Percentiles rank a stretch among this genome's conserved stretches.
Conservation (phyloP, 2,329 filamentous ascomycete genomes). For the Penicillium rolfsii region DNA sequence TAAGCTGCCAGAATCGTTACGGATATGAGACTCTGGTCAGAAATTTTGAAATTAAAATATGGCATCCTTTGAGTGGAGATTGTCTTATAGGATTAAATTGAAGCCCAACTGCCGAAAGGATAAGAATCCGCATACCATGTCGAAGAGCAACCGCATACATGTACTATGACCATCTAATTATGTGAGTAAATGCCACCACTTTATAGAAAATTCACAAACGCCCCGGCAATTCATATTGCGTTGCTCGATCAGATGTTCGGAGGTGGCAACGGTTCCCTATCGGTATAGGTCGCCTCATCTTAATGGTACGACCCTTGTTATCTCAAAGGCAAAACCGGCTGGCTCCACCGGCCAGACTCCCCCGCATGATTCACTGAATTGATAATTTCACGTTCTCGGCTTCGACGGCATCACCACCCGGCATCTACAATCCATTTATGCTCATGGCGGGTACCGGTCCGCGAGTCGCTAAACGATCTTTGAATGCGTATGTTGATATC, state of each 20-base stretch:
- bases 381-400: conserved; percentile 7
- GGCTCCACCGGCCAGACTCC: conserved; percentile 12
- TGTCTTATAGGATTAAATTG: neutral
- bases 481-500: conserved; percentile 35
- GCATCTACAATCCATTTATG: conserved; percentile 1
- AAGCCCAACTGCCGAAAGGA: neutral
- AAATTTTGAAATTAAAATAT: neutral
- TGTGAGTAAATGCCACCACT: neutral
- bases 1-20: neutral
- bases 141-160: neutral
- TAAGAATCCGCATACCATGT: neutral
- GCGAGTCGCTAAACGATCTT: conserved; percentile 37
- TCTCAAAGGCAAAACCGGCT: neutral
- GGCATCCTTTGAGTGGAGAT: neutral
- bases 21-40: neutral
- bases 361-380: conserved; percentile 13
- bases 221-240: neutral
- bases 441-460: conserved; percentile 25
- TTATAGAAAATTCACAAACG: neutral
- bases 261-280: neutral
- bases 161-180: neutral
- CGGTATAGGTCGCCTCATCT: neutral
- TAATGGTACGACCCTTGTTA: neutral
- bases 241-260: neutral
- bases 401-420: conserved; percentile 8